Percentiles rank a stretch among this genome's conserved stretches.
phyloP scores from a whole-genome alignment of 1,139 yeast species.

The Maudiozyma humilis region DNA sequence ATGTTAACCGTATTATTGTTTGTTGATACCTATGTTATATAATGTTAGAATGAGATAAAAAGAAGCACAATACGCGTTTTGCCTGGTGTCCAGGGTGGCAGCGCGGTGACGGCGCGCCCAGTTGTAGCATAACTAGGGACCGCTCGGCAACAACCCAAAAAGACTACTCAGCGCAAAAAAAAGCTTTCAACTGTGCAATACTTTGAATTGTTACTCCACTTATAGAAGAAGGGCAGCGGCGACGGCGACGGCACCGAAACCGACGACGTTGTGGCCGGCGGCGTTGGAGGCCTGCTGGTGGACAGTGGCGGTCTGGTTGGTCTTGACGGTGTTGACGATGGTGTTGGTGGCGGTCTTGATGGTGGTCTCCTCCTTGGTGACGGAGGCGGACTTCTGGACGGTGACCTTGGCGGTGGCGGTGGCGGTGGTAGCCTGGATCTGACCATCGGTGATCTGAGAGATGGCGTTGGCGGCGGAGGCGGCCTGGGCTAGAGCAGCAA shows the following conservation, averaged over 20 bases:
- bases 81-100: no score
- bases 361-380: slow-evolving; percentile 9
- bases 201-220: neutral
- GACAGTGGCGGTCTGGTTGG: slow-evolving; percentile 6
- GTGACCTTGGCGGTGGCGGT: slow-evolving; percentile 7
- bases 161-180: no score
- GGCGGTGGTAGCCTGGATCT: slow-evolving; percentile 29
- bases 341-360: slow-evolving; percentile 4
- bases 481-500: slow-evolving; percentile 14
- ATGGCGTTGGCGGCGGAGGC: slow-evolving; percentile 22
- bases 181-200: no score
- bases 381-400: slow-evolving; percentile 10
- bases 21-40: neutral
- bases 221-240: slow-evolving; percentile 13
- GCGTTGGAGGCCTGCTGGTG: slow-evolving; percentile 11
- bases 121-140: no score
- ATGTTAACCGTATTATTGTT: neutral
- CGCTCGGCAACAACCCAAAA: no score
- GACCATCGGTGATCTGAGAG: slow-evolving; percentile 38
- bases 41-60: neutral
- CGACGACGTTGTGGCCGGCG: slow-evolving; percentile 10
- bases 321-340: slow-evolving; percentile 6
- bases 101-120: no score
- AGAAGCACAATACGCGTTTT: no score
- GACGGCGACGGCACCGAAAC: slow-evolving; percentile 12